Base-by-base conservation (phyloP, 108 stramenopile genomes). In the Thalassiosira profunda region DNA sequence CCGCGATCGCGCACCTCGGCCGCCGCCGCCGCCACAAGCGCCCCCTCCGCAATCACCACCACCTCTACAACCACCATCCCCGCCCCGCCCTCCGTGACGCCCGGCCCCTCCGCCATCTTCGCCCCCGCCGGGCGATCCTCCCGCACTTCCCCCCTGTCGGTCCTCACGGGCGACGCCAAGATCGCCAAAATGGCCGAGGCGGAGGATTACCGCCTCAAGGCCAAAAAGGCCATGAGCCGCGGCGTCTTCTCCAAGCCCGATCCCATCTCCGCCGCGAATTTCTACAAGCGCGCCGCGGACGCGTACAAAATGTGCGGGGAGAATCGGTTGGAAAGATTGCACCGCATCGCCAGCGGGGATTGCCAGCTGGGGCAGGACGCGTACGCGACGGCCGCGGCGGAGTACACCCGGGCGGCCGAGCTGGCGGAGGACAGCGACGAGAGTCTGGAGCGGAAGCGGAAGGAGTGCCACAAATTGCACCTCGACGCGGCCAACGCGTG, bases 281-380 rank as follows among this genome's bases (percentile, higher is more conserved):
- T 77, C 47, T 94, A 92, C 80, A 89, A 92, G 72, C 88, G 93
- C 23, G 93, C 93, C 23, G 93, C 93, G 18, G 93, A 94, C 59
- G 84, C 85, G 29, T 94, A 94, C 57, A 82, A 84, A 51, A 44
- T 56, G 20, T 89, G 86, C 47, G 86, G 87, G 10, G 89, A 91
- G 43, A 58, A 70, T 44, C 79, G 89, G 31, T 54, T 91, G 45
- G 93, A 94, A 46, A 70, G 89, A 3, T 30, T 89, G 28, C 88
- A 85, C 67, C 68, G 93, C 15, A 84, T 94, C 33, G 76, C 81
- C 9, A 74, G 70, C 40, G 93, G 83, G 23, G 89, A 91, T 60
- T 89, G 85, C 33, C 89, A 92, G 37, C 45, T 83, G 70, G 58
- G 63, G 3, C 72, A 84, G 30, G 85, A 84, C 37, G 85, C 90